phyloP scores from a whole-genome alignment of 139 green algal genomes.

The Tetradesmus obliquus region DNA sequence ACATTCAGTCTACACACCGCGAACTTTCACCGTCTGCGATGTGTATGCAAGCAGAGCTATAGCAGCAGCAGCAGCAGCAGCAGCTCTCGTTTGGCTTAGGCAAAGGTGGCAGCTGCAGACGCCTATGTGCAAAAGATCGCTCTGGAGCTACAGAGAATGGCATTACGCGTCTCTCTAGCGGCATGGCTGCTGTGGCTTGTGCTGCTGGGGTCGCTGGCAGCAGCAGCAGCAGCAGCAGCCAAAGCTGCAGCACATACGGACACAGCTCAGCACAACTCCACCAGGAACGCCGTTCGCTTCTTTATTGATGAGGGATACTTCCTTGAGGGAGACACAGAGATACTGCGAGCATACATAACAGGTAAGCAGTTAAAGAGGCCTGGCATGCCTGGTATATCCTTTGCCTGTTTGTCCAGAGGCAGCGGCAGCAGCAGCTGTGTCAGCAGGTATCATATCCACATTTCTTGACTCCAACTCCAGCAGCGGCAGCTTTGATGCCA shows the following conservation, averaged over 20 bases:
- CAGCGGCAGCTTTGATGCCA: too few relatives aligned
- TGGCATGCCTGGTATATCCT: background rate
- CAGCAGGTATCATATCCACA: too few relatives aligned
- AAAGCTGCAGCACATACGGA: background rate
- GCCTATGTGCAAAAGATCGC: background rate
- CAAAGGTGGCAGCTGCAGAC: background rate
- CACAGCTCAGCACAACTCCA: background rate
- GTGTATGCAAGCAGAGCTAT: background rate
- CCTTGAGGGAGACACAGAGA: conserved; percentile 56
- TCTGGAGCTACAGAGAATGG: background rate
- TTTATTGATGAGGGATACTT: conserved; percentile 71
- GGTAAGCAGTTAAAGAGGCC: background rate
- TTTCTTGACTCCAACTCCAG: too few relatives aligned
- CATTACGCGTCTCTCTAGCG: too few relatives aligned
- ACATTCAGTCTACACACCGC: background rate
- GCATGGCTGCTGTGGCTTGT: conserved; percentile 1
- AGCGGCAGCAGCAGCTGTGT: background rate
- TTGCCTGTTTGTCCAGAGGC: too few relatives aligned
- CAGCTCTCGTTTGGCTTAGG: background rate
- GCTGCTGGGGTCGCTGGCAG: background rate
- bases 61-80: background rate
- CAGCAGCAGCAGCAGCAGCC: background rate
- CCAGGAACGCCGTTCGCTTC: conserved; percentile 37
- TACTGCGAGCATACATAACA: conserved; percentile 52
- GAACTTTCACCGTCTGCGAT: too few relatives aligned